A percentile compares a stretch with the other conserved stretches of the same genome.
phyloP scores from a whole-genome alignment of 768 basidiomycete species.

The Panellus pusillus region DNA sequence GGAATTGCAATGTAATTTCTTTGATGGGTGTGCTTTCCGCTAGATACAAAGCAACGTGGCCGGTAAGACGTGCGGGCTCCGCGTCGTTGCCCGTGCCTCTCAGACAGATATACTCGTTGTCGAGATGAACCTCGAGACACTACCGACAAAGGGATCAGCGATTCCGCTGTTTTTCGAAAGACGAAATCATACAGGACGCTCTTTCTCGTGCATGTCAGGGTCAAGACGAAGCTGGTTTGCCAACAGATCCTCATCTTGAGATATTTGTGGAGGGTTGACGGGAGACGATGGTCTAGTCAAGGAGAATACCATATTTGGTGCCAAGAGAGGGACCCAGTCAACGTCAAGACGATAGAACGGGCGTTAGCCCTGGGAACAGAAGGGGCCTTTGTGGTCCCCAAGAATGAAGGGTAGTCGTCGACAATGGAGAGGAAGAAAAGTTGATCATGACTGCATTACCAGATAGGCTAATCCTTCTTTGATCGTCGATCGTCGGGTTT shows the following conservation, averaged over 20 bases:
- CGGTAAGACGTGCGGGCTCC: slow-evolving; percentile 78
- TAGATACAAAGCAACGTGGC: slow-evolving; percentile 78
- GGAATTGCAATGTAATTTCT: slow-evolving; percentile 81
- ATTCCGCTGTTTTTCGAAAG: not conserved
- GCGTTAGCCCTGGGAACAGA: not conserved
- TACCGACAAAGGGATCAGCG: not conserved
- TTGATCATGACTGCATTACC: not conserved
- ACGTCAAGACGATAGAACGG: slow-evolving; percentile 4
- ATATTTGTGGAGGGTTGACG: slow-evolving; percentile 14
- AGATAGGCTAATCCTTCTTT: too few species aligned
- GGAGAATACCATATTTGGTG: slow-evolving; percentile 15
- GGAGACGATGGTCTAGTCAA: slow-evolving; percentile 19
- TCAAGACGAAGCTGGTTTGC: slow-evolving; percentile 10
- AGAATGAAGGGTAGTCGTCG: slow-evolving; percentile 14
- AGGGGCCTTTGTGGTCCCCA: not conserved
- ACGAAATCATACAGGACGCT: slow-evolving; percentile 12
- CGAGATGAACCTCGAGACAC: slow-evolving; percentile 73
- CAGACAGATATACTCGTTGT: slow-evolving; percentile 67
- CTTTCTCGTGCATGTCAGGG: slow-evolving; percentile 17
- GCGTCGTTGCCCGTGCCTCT: slow-evolving; percentile 82
- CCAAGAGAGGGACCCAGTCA: not conserved
- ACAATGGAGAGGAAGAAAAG: not conserved
- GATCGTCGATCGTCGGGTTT: too few species aligned
- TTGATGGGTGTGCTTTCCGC: slow-evolving; percentile 81
- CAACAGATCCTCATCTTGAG: slow-evolving; percentile 11